These are phyloP conservation scores for Geotrichum australiense DNA, from an alignment of 1,139 yeast species.

Conservation along the genomic window DNA sequence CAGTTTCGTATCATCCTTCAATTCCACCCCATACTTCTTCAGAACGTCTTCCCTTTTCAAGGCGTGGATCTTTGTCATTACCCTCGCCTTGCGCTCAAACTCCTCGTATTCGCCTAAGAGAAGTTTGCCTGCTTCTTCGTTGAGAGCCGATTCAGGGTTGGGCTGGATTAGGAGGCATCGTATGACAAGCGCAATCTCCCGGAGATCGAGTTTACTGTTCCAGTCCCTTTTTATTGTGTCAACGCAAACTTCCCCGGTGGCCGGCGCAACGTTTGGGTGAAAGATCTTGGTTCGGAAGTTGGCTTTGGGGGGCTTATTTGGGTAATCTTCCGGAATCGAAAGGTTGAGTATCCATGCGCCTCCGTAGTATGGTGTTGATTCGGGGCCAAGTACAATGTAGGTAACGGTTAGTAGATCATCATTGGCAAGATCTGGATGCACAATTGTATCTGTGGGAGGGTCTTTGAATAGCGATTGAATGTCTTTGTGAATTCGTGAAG, in stretches of 20 bases:
- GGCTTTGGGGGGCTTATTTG: conserved; percentile 57
- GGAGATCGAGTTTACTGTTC: conserved; percentile 49
- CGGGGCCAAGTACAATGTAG: conserved; percentile 45
- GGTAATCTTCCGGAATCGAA: conserved; percentile 48
- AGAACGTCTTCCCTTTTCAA: conserved; percentile 15
- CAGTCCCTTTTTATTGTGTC: conserved; percentile 63
- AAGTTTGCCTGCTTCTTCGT: conserved; percentile 34
- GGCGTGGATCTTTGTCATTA: conserved; percentile 33
- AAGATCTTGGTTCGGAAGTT: conserved; percentile 48
- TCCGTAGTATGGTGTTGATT: conserved; percentile 45
- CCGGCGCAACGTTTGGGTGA: conserved; percentile 65
- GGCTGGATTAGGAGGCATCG: conserved; percentile 34
- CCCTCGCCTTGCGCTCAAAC: conserved; percentile 28
- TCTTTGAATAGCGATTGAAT: conserved; percentile 14
- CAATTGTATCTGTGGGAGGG: conserved; percentile 22
- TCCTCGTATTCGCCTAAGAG: conserved; percentile 29
- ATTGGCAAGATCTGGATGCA: conserved; percentile 10
- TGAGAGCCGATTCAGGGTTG: conserved; percentile 34
- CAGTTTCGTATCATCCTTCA: not conserved
- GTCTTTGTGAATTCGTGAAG: conserved; percentile 20
- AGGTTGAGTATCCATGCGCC: conserved; percentile 52
- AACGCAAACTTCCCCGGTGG: conserved; percentile 75
- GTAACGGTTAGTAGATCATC: conserved; percentile 14
- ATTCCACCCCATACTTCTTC: conserved; percentile 7
- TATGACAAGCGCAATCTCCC: conserved; percentile 29